These are phyloP conservation scores for Fusarium circinatum DNA, from an alignment of 2,329 filamentous ascomycete genomes.

Conservation along the genomic window DNA sequence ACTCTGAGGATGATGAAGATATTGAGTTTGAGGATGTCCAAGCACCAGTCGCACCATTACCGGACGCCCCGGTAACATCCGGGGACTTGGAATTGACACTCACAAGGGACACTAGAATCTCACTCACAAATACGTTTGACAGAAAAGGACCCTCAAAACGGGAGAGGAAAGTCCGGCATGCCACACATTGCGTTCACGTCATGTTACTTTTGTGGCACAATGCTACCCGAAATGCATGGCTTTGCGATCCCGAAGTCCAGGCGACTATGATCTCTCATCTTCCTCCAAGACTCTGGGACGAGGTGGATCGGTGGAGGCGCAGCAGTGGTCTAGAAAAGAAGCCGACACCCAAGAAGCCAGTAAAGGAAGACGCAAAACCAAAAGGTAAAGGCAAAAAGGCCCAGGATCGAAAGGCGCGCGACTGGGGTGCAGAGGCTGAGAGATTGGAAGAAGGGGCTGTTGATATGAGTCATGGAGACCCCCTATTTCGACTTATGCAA, in stretches of 20 bases:
- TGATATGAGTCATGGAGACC: constrained; percentile 86
- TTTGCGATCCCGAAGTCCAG: constrained; percentile 80
- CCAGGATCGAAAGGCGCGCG: constrained; percentile 53
- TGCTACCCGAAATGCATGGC: constrained; percentile 83
- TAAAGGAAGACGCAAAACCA: constrained; percentile 47
- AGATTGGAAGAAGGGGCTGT: constrained; percentile 75
- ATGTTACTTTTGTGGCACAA: constrained; percentile 92
- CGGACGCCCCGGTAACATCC: constrained; percentile 60
- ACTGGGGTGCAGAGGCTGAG: constrained; percentile 79
- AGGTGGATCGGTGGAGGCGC: constrained; percentile 77
- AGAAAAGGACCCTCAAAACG: constrained; percentile 90
- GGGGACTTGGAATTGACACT: constrained; percentile 82
- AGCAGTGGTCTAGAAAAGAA: constrained; percentile 71
- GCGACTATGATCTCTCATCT: constrained; percentile 80
- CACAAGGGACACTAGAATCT: constrained; percentile 66
- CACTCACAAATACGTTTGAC: constrained; percentile 67
- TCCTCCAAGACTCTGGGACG: constrained; percentile 73
- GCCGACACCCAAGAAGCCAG: constrained; percentile 41
- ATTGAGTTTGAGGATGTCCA: constrained; percentile 72
- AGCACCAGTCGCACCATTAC: constrained; percentile 66
- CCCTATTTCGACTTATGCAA: constrained; percentile 79
- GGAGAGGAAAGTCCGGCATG: constrained; percentile 79
- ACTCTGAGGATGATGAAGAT: constrained; percentile 51
- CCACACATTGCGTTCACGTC: constrained; percentile 90
- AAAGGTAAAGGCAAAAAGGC: constrained; percentile 53